These are phyloP conservation scores for Phytophthora constricta DNA, from an alignment of 352 stramenopile species.

Conservation along the genomic window DNA sequence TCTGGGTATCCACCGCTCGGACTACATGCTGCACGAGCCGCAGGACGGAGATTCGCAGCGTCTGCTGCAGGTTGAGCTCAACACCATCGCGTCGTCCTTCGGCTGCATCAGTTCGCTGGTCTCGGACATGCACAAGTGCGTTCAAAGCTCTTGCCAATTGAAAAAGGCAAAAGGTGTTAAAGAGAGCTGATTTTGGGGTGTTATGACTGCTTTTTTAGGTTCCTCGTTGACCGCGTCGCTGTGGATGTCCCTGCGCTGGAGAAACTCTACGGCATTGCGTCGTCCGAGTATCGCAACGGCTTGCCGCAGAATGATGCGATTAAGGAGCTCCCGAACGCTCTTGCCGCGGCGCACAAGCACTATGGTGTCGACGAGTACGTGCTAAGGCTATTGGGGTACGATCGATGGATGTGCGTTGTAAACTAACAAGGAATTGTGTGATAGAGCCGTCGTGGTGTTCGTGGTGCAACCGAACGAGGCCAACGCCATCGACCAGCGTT, in stretches of 20 bases:
- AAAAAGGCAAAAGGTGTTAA: too few relatives aligned
- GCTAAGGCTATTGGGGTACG: neutral
- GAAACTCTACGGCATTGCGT: constrained; percentile 54
- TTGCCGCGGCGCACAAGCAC: constrained; percentile 70
- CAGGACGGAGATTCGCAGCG: constrained; percentile 66
- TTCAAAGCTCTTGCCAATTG: too few relatives aligned
- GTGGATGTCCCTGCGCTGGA: constrained; percentile 57
- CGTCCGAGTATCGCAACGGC: constrained; percentile 45
- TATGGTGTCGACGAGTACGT: constrained; percentile 78
- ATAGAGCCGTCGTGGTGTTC: constrained; percentile 87
- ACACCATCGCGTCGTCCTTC: constrained; percentile 98
- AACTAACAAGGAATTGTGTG: neutral
- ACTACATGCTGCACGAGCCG: constrained; percentile 95
- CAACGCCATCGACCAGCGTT: constrained; percentile 94
- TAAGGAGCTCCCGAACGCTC: constrained; percentile 64
- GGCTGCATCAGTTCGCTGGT: constrained; percentile 94
- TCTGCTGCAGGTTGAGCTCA: constrained; percentile 96
- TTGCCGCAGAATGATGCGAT: constrained; percentile 77
- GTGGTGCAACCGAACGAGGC: constrained; percentile 90
- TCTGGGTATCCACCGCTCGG: constrained; percentile 92
- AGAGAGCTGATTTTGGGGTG: too few relatives aligned
- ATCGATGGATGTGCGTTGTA: neutral
- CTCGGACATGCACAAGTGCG: constrained; percentile 91
- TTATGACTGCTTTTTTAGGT: constrained; percentile 29
- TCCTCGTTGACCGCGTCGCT: constrained; percentile 59